phyloP scores from a whole-genome alignment of 2,329 filamentous ascomycete species.

The Coleophoma crateriformis region DNA sequence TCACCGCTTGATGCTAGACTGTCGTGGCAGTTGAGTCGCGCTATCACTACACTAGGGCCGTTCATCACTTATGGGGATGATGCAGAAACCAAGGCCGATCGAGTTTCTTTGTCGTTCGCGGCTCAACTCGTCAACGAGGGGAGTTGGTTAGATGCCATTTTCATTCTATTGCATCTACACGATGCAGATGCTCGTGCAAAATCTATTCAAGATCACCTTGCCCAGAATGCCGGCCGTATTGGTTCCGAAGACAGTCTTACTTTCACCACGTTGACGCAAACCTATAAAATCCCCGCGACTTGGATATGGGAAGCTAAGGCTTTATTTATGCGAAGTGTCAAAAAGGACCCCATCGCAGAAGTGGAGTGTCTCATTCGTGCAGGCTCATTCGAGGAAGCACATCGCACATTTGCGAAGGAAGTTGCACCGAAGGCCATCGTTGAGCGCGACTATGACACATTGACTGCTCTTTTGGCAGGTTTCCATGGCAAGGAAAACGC shows the following conservation, averaged over 20 bases:
- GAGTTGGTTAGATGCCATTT: constrained; percentile 66
- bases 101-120: constrained; percentile 60
- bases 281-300: constrained; percentile 63
- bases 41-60: constrained; percentile 43
- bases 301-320: constrained; percentile 91
- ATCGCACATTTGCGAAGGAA: constrained; percentile 71
- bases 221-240: constrained; percentile 64
- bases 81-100: constrained; percentile 55
- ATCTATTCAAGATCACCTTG: constrained; percentile 68
- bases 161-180: constrained; percentile 73
- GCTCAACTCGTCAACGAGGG: constrained; percentile 57
- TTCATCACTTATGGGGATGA: constrained; percentile 47
- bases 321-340: constrained; percentile 69
- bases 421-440: constrained; percentile 82
- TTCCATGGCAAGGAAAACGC: constrained; percentile 59
- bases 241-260: constrained; percentile 49
- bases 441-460: constrained; percentile 67
- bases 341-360: constrained; percentile 63
- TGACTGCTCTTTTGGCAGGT: constrained; percentile 64
- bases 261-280: constrained; percentile 55
- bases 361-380: constrained; percentile 78
- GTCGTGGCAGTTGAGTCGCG: constrained; percentile 78
- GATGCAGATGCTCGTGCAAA: constrained; percentile 55
- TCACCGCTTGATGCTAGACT: constrained; percentile 71
- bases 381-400: constrained; percentile 71